phyloP scores from a whole-genome alignment of 1,284 basidiomycete genomes.

The Uromyces viciae-fabae region DNA sequence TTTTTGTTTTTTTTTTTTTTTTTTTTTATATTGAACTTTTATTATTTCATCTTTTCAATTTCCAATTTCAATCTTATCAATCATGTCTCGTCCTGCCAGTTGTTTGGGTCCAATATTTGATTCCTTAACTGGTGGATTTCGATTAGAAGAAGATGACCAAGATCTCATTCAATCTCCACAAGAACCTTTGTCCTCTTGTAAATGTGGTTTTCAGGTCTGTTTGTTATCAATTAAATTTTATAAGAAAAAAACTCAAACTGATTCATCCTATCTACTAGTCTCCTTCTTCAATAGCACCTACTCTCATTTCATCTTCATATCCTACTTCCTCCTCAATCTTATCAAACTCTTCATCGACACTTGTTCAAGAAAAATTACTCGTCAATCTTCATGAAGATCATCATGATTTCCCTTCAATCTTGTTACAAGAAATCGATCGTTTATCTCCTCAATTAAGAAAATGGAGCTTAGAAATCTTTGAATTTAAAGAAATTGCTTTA shows the following conservation, averaged over 20 bases:
- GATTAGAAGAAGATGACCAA: background rate
- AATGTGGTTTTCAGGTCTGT: slow-evolving; percentile 15
- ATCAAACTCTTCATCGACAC: background rate
- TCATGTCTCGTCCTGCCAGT: slow-evolving; percentile 18
- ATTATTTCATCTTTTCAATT: no score
- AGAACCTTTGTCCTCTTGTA: slow-evolving; percentile 1
- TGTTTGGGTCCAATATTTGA: slow-evolving; percentile 21
- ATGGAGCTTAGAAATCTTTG: slow-evolving; percentile 45
- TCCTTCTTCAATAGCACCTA: background rate
- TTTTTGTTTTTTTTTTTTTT: no score
- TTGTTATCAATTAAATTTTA: background rate
- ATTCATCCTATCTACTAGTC: background rate
- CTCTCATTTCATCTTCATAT: background rate
- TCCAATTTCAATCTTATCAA: background rate
- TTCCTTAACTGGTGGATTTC: background rate
- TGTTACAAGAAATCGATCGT: slow-evolving; percentile 20
- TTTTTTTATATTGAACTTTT: no score
- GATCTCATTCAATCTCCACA: background rate
- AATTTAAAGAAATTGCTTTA: slow-evolving; percentile 47
- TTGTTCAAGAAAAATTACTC: background rate
- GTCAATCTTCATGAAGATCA: slow-evolving; percentile 13
- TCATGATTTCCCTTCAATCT: background rate
- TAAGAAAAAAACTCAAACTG: background rate
- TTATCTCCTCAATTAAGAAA: slow-evolving; percentile 12
- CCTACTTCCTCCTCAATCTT: background rate